Conservation (phyloP, 352 stramenopile genomes). For the Phytophthora palmivora region DNA sequence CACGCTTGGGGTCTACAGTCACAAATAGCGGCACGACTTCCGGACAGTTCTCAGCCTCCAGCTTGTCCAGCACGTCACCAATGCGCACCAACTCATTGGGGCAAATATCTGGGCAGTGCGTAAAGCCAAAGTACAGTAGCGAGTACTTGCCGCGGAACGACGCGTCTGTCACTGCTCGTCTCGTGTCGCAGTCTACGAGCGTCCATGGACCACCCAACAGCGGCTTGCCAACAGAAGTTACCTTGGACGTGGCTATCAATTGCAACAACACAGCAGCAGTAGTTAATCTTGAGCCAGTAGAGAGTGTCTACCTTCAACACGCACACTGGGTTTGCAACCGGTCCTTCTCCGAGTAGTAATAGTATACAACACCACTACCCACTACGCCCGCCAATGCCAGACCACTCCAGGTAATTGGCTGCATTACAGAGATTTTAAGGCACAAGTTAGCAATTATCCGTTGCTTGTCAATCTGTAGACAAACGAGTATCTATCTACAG, state of each 20-base stretch:
- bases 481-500: constrained; percentile 6
- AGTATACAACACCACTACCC: constrained; percentile 80
- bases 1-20: constrained; percentile 96
- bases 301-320: constrained; percentile 4
- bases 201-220: constrained; percentile 93
- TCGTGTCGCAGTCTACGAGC: constrained; percentile 91
- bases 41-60: constrained; percentile 71
- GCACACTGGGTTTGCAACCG: constrained; percentile 84
- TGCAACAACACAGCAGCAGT: constrained; percentile 6
- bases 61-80: constrained; percentile 93
- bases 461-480: constrained; percentile 9
- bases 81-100: constrained; percentile 99
- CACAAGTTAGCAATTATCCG: constrained; percentile 7
- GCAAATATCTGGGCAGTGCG: constrained; percentile 99
- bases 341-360: constrained; percentile 93
- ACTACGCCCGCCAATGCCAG: constrained; percentile 77
- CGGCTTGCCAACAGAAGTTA: constrained; percentile 91
- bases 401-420: constrained; percentile 89
- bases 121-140: constrained; percentile 99
- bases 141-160: constrained; percentile 94
- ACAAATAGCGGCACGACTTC: constrained; percentile 96
- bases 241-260: constrained; percentile 78
- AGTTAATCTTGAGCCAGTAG: constrained; percentile 4
- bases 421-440: neutral
- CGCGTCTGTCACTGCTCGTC: constrained; percentile 90